Base-by-base conservation (phyloP, 148 eudicot species). In the Heliamphora exappendiculata region DNA sequence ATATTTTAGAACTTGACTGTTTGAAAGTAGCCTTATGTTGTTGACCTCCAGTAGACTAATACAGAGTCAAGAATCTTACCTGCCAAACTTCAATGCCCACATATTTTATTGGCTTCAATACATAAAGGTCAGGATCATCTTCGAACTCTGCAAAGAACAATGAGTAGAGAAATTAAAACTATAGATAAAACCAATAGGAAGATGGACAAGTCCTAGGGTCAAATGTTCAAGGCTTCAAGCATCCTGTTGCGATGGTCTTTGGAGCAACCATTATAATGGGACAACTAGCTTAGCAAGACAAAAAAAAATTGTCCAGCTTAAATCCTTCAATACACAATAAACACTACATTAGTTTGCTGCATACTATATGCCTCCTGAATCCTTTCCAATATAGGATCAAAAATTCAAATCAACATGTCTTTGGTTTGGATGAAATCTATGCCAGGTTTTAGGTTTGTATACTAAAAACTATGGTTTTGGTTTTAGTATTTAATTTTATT, bases 1-100 rank as follows among this genome's bases (percentile, higher is more conserved):
- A 34, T 17, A 36, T n/a, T n/a, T 12, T 16, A 44, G 29, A 2
- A 49, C 9, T 49, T 50, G 59, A 70, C 2, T 70, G 26, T 70
- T 70, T 70, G 22, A 29, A 29, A 49, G 26, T 14, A 70, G n/a
- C 2, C 7, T 41, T 29, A 51, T 37, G 28, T 12, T 20, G 12
- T 49, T 75, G 34, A 41, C 14, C 2, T 2, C 37, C 64, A 34
- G 64, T 24, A 66, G 65, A 51, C n/a, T 7, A 60, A 50, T 20
- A 33, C 22, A 64, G 62, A 24, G 16, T 37, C 19, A 49, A 59
- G 41, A 51, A 14, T 28, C 78, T 67, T 80, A 91, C 98, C 92
- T 95, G 99, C 99, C 99, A 95, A 75, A 92, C 94, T 86, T 95
- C 99, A 16, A 95, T 91, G 44, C 99, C 99, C 39, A 95, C 94